phyloP scores from a whole-genome alignment of 169 alveolate species.

The Eimeria acervulina region DNA sequence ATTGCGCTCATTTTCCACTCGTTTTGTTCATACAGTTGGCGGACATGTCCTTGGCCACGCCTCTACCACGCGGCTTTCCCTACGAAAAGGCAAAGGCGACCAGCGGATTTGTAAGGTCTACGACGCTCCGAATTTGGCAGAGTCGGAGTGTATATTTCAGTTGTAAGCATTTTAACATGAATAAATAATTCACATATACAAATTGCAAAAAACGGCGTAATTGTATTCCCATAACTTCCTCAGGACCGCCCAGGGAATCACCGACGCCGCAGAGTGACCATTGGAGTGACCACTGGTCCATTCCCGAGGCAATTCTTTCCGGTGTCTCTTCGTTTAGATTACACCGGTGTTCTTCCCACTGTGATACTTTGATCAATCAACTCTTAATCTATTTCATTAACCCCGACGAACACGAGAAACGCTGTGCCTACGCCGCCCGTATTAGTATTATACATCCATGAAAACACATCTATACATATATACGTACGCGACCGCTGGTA shows the following conservation, averaged over 20 bases:
- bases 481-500: too few species aligned
- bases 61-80: conserved; percentile 96
- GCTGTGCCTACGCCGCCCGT: too few species aligned
- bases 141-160: conserved; percentile 95
- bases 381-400: too few species aligned
- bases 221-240: background rate
- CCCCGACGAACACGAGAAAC: background rate
- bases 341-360: background rate
- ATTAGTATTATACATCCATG: background rate
- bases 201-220: too few species aligned
- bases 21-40: conserved; percentile 90
- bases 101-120: conserved; percentile 97
- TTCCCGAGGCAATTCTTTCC: background rate
- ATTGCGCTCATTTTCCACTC: background rate
- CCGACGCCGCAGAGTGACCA: conserved; percentile 39
- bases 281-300: background rate
- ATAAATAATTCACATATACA: background rate
- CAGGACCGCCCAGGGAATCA: conserved; percentile 53
- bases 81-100: conserved; percentile 98
- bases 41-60: conserved; percentile 99
- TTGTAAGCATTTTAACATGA: conserved; percentile 83
- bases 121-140: conserved; percentile 98
- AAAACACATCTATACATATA: background rate
- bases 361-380: too few species aligned
- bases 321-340: background rate